These are phyloP conservation scores for Suillus alpinus DNA, from an alignment of 768 basidiomycete genomes.

Conservation along the genomic window DNA sequence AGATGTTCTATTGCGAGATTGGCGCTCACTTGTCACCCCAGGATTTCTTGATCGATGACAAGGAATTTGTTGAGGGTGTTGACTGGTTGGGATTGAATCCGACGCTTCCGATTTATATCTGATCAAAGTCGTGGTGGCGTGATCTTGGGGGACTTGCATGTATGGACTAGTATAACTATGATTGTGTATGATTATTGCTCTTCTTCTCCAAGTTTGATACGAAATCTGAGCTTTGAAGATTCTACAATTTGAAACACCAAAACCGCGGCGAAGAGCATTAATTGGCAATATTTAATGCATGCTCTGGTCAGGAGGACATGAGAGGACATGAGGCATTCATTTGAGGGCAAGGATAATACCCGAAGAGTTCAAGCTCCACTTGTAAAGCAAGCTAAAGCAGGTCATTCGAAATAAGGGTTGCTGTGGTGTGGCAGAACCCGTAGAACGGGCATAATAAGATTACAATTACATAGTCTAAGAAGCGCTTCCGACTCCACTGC, in stretches of 20 bases:
- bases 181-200: not conserved
- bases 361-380: constrained; percentile 3
- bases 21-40: constrained; percentile 25
- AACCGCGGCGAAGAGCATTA: not conserved
- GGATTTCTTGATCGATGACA: constrained; percentile 86
- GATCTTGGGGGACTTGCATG: not conserved
- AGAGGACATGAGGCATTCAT: not conserved
- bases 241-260: not conserved
- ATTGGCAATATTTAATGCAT: not conserved
- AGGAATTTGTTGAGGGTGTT: constrained; percentile 62
- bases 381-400: not conserved
- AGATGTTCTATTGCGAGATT: constrained; percentile 1
- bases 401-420: constrained; percentile 1
- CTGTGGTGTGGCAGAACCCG: constrained; percentile 1
- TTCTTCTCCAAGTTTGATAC: not conserved
- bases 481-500: not conserved
- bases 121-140: not conserved
- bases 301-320: constrained; percentile 2
- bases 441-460: constrained; percentile 5
- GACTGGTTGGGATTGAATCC: constrained; percentile 78
- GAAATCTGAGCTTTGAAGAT: not conserved
- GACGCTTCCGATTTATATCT: constrained; percentile 78
- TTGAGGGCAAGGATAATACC: not conserved
- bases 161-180: not conserved
- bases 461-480: constrained; percentile 1